Conservation (phyloP, 2,329 filamentous ascomycete species). For the Neurospora sp. region DNA sequence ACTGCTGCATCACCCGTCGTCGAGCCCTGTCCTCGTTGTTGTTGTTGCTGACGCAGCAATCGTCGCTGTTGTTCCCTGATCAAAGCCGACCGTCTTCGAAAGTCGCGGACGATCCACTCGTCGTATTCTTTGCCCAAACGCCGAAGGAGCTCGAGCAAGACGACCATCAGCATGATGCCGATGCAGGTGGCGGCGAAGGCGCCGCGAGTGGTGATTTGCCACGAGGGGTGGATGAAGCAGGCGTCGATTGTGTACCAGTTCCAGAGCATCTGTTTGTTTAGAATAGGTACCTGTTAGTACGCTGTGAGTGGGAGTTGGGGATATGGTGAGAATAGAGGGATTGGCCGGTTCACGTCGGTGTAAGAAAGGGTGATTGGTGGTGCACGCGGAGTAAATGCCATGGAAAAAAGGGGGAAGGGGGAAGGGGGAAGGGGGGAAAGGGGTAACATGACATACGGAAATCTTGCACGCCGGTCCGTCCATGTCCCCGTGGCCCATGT, state of each 20-base stretch:
- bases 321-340: not conserved
- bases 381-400: not conserved
- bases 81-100: conserved; percentile 26
- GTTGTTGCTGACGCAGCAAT: not conserved
- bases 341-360: not conserved
- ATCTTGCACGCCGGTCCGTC: conserved; percentile 13
- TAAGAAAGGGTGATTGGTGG: not conserved
- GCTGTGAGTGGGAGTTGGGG: not conserved
- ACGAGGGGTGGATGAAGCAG: conserved; percentile 31
- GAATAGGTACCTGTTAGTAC: not conserved
- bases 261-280: conserved; percentile 30
- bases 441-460: conserved; percentile 13
- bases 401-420: not conserved
- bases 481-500: conserved; percentile 10
- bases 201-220: conserved; percentile 30
- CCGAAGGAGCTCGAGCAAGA: conserved; percentile 30
- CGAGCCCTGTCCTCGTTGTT: too few species aligned
- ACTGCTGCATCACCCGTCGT: not conserved
- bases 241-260: conserved; percentile 34
- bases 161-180: conserved; percentile 30
- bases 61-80: conserved; percentile 7
- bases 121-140: conserved; percentile 34
- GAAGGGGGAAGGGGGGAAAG: too few species aligned
- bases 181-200: conserved; percentile 35
- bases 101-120: conserved; percentile 28